Percentiles rank a stretch among this genome's conserved stretches.
Conservation (phyloP, 306 rosid species). For the Dalbergia oliveri region DNA sequence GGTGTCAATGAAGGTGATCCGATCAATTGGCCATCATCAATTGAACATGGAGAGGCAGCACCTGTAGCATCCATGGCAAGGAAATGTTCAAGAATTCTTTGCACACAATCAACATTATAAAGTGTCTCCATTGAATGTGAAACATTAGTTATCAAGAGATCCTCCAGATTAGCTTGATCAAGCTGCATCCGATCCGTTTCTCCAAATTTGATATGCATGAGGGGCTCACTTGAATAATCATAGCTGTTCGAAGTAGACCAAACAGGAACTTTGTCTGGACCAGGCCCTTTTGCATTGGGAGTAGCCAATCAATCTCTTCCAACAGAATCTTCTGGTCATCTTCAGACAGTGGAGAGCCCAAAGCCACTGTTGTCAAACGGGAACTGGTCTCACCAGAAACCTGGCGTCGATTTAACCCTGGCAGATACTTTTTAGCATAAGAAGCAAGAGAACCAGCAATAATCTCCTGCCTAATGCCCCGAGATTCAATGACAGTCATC, state of each 20-base stretch:
- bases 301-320: slow-evolving; percentile 81
- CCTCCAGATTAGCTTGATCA: slow-evolving; percentile 94
- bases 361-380: slow-evolving; percentile 58
- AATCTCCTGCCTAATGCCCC: slow-evolving; percentile 83
- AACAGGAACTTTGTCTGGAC: slow-evolving; percentile 79
- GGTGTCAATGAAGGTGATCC: slow-evolving; percentile 96
- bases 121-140: slow-evolving; percentile 96
- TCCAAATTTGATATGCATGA: slow-evolving; percentile 82
- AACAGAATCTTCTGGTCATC: slow-evolving; percentile 83
- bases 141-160: slow-evolving; percentile 95
- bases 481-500: slow-evolving; percentile 86
- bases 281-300: slow-evolving; percentile 84
- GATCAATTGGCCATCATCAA: slow-evolving; percentile 84
- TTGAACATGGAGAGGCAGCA: slow-evolving; percentile 80
- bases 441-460: slow-evolving; percentile 86
- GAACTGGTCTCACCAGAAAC: slow-evolving; percentile 69
- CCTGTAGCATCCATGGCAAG: slow-evolving; percentile 77
- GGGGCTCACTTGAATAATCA: slow-evolving; percentile 79
- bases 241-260: slow-evolving; percentile 92
- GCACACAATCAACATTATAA: slow-evolving; percentile 94
- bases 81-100: slow-evolving; percentile 89
- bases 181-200: slow-evolving; percentile 88
- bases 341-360: slow-evolving; percentile 80
- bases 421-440: slow-evolving; percentile 84
- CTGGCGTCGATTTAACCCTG: slow-evolving; percentile 88